Evolutionary conservation across 768 basidiomycete genomes (phyloP).

Genomic region (Chlorophyllum brunneum): DNA sequence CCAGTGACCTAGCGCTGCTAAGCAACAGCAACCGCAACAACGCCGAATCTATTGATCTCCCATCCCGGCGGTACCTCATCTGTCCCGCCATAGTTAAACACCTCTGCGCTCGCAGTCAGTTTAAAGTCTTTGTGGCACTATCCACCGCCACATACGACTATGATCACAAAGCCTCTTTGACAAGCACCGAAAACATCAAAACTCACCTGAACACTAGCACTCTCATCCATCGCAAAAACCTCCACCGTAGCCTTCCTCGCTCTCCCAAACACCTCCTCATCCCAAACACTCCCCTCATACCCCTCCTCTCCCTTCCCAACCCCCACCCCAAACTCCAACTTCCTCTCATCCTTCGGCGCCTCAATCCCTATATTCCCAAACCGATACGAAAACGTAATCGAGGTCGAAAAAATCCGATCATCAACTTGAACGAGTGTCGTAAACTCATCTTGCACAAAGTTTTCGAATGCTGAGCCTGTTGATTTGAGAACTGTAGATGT

Average conservation of each 20-base stretch:
- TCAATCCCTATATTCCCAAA: slow-evolving; percentile 48
- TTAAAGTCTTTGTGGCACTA: too few relatives aligned
- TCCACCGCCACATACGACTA: too few relatives aligned
- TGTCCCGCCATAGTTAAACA: too few relatives aligned
- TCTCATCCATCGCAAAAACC: slow-evolving; percentile 82
- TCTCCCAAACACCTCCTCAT: slow-evolving; percentile 44
- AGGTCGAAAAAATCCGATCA: slow-evolving; percentile 90
- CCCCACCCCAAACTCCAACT: slow-evolving; percentile 46
- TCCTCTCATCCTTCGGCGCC: slow-evolving; percentile 46
- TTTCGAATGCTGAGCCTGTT: slow-evolving; percentile 79
- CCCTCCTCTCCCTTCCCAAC: slow-evolving; percentile 29
- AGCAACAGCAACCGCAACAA: too few relatives aligned
- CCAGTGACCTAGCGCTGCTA: too few relatives aligned
- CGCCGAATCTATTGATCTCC: too few relatives aligned
- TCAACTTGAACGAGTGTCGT: slow-evolving; percentile 82
- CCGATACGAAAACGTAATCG: slow-evolving; percentile 72
- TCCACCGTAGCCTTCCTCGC: slow-evolving; percentile 70
- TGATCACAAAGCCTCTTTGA: too few relatives aligned
- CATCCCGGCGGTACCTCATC: too few relatives aligned
- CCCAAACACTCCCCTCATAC: slow-evolving; percentile 51
- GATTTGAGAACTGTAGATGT: slow-evolving; percentile 73
- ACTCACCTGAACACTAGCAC: slow-evolving; percentile 85
- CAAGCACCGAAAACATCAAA: not conserved
- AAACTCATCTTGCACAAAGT: slow-evolving; percentile 80
- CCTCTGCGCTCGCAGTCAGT: too few relatives aligned